Base-by-base conservation (phyloP, 1,284 basidiomycete species). In the Erythrobasidium hasegawianum region DNA sequence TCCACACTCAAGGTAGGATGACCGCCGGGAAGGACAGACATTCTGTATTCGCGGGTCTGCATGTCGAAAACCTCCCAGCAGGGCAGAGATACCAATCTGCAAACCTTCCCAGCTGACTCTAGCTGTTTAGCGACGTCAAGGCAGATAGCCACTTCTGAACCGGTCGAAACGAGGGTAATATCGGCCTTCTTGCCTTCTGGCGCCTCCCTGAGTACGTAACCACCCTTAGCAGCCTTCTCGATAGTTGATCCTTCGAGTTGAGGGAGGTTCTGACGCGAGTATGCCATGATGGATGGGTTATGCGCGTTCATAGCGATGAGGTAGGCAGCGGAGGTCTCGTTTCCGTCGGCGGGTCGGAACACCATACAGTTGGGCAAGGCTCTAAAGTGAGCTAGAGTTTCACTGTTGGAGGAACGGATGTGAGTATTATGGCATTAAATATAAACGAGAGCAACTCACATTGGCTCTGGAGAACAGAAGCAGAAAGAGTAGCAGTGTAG, bases 311-410 rank as follows among this genome's bases (percentile, higher is more conserved):
- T 78, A 58, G 91, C 88, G 57, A 87, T 84, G 71, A 85, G 79
- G 83, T 96, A 97, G 20, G 92, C 84, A 41, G 89, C 94, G 39
- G 89, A 93, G 40, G 89, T 90, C 82, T 95, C 93, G 78, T 95
- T 94, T 52, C 92, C 92, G 77, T 96, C 91, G 47, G 57, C 50
- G 22, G 62, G 45, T 53, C 59, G 40, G 60, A 70, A 69, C 39
- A 74, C 72, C 67, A 73, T 70, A 69, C 68, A 70, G 82, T 96
- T 96, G 73, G 93, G 94, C 68, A 86, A 85, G 26, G 93, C 88
- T 73, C 93, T 89, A 77, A 96, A 83, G 78, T 88, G 88, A 64
- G 85, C 86, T 69, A 85, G 89, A 45, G 89, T 90, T 81, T 96
- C 93, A 68, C 73, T 64, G n/a, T n/a, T n/a, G n/a, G n/a, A n/a